phyloP scores from a whole-genome alignment of 192 early-diverging fungal genomes.

The Coemansia interrupta region DNA sequence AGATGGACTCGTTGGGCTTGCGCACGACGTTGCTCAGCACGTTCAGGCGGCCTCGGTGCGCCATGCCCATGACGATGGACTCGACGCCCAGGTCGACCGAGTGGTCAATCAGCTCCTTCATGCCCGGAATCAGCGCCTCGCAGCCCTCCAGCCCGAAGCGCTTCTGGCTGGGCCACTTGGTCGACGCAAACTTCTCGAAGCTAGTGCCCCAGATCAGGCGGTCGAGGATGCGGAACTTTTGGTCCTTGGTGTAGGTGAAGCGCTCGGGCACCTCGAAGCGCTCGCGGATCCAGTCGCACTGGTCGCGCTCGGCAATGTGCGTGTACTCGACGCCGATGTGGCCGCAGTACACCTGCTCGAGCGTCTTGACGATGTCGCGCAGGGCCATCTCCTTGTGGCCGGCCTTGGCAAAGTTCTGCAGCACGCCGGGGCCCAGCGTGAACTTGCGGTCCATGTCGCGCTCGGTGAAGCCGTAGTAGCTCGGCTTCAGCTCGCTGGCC shows the following conservation, averaged over 20 bases:
- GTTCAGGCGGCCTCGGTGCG: conserved; percentile 97
- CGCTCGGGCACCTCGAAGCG: conserved; percentile 88
- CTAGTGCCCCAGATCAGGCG: conserved; percentile 95
- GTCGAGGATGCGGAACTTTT: conserved; percentile 90
- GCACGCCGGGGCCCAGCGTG: conserved; percentile 88
- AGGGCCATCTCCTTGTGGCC: conserved; percentile 75
- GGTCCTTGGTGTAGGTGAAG: conserved; percentile 82
- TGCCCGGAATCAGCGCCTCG: conserved; percentile 94
- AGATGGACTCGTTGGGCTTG: conserved; percentile 98
- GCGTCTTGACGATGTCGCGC: conserved; percentile 80
- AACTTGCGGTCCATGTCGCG: conserved; percentile 89
- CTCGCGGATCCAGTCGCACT: conserved; percentile 95
- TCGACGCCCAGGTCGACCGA: conserved; percentile 94
- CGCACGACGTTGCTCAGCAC: conserved; percentile 98
- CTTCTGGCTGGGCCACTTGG: conserved; percentile 97
- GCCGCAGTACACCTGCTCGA: conserved; percentile 86
- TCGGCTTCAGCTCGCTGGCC: conserved; percentile 79
- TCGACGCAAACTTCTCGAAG: conserved; percentile 93
- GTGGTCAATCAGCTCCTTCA: conserved; percentile 96
- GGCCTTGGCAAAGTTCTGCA: conserved; percentile 76
- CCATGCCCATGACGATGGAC: conserved; percentile 97
- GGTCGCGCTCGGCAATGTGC: conserved; percentile 92
- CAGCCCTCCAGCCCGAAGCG: conserved; percentile 97
- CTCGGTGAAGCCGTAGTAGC: conserved; percentile 93
- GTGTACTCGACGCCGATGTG: conserved; percentile 97